A percentile compares a stretch with the other conserved stretches of the same genome.
phyloP scores from a whole-genome alignment of 2,329 filamentous ascomycete genomes.

The Escovopsis weberi region DNA sequence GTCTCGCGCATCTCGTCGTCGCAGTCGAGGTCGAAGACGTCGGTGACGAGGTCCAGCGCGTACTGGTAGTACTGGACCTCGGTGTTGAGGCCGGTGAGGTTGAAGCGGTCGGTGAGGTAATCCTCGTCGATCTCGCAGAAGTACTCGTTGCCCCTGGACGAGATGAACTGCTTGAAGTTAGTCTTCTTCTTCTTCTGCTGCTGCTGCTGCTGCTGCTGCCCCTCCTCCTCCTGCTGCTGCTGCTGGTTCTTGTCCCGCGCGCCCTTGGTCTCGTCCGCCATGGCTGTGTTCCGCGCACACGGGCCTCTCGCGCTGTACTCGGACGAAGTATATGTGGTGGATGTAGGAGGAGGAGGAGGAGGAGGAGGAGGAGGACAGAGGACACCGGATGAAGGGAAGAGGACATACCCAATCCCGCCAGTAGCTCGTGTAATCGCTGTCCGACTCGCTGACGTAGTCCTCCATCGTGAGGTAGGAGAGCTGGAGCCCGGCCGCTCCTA shows the following conservation, averaged over 20 bases:
- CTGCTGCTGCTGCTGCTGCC: neutral
- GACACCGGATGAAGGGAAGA: neutral
- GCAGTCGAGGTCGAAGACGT: slow-evolving; percentile 97
- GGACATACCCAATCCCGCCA: slow-evolving; percentile 92
- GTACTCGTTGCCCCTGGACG: slow-evolving; percentile 93
- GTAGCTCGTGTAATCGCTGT: slow-evolving; percentile 98
- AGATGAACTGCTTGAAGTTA: slow-evolving; percentile 64
- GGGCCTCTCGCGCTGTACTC: no score
- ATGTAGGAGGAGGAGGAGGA: no score
- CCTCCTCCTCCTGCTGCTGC: neutral
- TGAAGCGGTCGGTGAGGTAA: slow-evolving; percentile 95
- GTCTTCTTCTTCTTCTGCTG: neutral
- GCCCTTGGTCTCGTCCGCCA: no score
- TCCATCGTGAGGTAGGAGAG: slow-evolving; percentile 50
- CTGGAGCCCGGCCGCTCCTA: slow-evolving; percentile 3
- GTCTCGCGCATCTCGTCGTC: slow-evolving; percentile 97
- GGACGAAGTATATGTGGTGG: no score
- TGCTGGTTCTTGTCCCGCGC: neutral
- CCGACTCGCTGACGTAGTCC: slow-evolving; percentile 93
- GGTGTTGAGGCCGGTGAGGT: slow-evolving; percentile 89
- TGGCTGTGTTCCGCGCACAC: no score
- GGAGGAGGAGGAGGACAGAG: no score
- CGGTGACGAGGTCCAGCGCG: slow-evolving; percentile 90
- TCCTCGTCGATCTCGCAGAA: slow-evolving; percentile 99
- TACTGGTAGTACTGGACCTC: slow-evolving; percentile 99